Evolutionary conservation across 352 stramenopile genomes (phyloP).

Genomic region (Blastocystis sp.): DNA sequence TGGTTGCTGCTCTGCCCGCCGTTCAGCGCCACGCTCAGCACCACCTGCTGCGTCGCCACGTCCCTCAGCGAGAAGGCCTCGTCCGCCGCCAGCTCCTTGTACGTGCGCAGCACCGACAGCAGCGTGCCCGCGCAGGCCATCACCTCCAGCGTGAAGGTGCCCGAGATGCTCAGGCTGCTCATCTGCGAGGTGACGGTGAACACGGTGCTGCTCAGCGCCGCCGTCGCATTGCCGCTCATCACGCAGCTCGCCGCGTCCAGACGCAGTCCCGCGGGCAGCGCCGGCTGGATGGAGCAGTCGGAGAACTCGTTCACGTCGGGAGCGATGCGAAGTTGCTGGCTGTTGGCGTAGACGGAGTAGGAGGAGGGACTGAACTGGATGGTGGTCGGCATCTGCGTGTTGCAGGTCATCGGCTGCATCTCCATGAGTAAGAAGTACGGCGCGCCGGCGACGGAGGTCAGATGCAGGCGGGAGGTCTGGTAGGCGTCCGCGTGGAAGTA

Average conservation of each 20-base stretch:
- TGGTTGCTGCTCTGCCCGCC: not conserved
- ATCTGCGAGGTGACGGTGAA: not conserved
- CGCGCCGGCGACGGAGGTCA: not conserved
- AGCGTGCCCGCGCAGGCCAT: not conserved
- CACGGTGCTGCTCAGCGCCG: not conserved
- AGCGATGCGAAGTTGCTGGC: not conserved
- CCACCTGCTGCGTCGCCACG: not conserved
- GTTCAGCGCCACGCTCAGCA: not conserved
- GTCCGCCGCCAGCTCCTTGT: not conserved
- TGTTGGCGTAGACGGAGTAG: not conserved
- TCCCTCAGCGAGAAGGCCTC: not conserved
- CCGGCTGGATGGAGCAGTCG: not conserved
- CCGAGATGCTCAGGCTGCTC: not conserved
- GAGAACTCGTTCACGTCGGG: not conserved
- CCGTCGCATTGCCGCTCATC: not conserved
- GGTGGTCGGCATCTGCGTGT: no score
- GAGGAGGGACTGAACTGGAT: not conserved
- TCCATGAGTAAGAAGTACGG: not conserved
- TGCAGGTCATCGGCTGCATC: not conserved
- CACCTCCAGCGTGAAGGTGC: slow-evolving; percentile 3
- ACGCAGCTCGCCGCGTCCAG: not conserved
- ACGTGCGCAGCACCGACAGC: not conserved
- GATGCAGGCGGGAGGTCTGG: not conserved
- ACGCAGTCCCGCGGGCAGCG: not conserved
- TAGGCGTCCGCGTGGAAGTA: not conserved